Conservation (phyloP, 2,329 filamentous ascomycete species). For the Colletotrichum sp. region DNA sequence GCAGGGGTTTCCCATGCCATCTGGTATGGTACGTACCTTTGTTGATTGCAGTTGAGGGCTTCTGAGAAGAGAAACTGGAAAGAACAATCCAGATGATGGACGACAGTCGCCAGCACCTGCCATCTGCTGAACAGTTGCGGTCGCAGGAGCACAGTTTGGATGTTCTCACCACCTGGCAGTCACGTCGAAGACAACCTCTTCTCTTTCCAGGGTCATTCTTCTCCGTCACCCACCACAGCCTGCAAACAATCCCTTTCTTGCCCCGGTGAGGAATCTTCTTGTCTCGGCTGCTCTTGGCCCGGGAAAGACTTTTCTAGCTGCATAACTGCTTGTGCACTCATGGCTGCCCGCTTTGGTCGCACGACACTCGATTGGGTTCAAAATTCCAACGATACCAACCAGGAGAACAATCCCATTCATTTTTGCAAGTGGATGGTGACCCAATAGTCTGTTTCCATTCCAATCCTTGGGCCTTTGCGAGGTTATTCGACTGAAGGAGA, state of each 20-base stretch:
- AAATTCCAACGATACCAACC: not conserved
- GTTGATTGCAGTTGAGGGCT: not conserved
- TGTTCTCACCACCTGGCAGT: not conserved
- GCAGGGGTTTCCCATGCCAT: constrained; percentile 1
- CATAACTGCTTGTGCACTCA: not conserved
- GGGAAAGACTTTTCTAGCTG: not conserved
- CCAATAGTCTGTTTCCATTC: not conserved
- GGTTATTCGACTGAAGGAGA: not conserved
- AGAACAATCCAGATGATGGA: not conserved
- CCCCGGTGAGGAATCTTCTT: not conserved
- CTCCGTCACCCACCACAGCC: not conserved
- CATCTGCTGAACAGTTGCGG: not conserved
- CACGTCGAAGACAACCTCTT: not conserved
- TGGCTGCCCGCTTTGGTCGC: not conserved
- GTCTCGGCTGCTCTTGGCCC: not conserved
- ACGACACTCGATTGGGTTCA: not conserved
- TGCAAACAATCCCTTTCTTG: constrained; percentile 19
- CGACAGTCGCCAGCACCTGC: not conserved
- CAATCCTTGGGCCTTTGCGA: not conserved
- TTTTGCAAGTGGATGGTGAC: not conserved
- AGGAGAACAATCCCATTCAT: not conserved
- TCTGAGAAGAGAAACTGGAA: not conserved
- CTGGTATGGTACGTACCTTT: not conserved
- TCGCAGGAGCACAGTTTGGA: not conserved
- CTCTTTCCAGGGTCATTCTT: not conserved